These are phyloP conservation scores for Aspergillus taichungensis DNA, from an alignment of 495 filamentous ascomycete genomes.

Conservation along the genomic window DNA sequence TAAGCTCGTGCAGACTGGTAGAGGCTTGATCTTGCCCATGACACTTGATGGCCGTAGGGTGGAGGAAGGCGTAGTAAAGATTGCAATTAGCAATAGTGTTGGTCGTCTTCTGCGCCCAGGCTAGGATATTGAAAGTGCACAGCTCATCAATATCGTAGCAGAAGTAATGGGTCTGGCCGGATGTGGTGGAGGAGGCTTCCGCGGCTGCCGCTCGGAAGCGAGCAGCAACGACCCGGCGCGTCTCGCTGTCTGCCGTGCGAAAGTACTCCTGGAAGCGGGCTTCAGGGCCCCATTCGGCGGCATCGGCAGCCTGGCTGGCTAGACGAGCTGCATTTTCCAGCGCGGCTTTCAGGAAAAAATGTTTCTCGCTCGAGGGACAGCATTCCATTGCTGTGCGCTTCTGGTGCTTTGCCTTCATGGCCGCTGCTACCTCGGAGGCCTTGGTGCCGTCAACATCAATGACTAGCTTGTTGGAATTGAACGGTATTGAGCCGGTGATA, in stretches of 20 bases:
- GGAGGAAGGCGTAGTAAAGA: slow-evolving; percentile 45
- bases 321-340: slow-evolving; percentile 42
- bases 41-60: slow-evolving; percentile 34
- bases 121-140: slow-evolving; percentile 44
- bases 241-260: slow-evolving; percentile 40
- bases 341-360: slow-evolving; percentile 33
- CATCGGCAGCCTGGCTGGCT: slow-evolving; percentile 44
- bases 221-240: slow-evolving; percentile 40
- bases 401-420: slow-evolving; percentile 17
- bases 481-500: slow-evolving; percentile 36
- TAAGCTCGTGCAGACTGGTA: slow-evolving; percentile 54
- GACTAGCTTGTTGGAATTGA: slow-evolving; percentile 37
- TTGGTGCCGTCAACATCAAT: slow-evolving; percentile 42
- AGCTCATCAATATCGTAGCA: slow-evolving; percentile 42
- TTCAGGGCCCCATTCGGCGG: slow-evolving; percentile 41
- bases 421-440: slow-evolving; percentile 38
- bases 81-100: slow-evolving; percentile 49
- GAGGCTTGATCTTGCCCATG: slow-evolving; percentile 52
- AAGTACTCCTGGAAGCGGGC: slow-evolving; percentile 53
- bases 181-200: slow-evolving; percentile 38
- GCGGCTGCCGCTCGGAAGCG: slow-evolving; percentile 42
- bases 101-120: slow-evolving; percentile 44
- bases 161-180: slow-evolving; percentile 39
- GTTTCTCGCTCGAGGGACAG: slow-evolving; percentile 28
- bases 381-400: too few relatives aligned